Base-by-base conservation (phyloP, 257 asterid species). In the Vinca minor region DNA sequence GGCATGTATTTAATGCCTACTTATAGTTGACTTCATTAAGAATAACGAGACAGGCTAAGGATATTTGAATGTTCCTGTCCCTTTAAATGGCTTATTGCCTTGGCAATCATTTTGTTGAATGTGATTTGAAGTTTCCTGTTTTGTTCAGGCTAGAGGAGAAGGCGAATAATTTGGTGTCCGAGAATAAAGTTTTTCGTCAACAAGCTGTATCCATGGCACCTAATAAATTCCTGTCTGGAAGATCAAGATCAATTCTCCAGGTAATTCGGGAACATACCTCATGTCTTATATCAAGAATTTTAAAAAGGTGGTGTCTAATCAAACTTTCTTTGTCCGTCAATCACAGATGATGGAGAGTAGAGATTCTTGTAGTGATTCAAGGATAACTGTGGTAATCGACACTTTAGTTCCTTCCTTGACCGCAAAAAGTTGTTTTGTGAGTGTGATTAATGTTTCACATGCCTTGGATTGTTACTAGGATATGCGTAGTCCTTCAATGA, bases 151-250 rank as follows among this genome's bases (percentile, higher is more conserved):
- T 84, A 57, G 99, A 93, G 79, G 99, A 93, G 85, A 93, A 85
- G 91, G 72, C 84, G 64, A 72, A 71, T 71, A 89, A 93, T 74
- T 74, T 85, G 52, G 99, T 89, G 78, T 89, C 96, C 1, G 99
- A 93, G 77, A 93, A 85, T 71, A 89, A 93, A 89, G 97, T 93
- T 84, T 85, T 93, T 74, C 97, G 99, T 72, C 99, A 93, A 77
- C 99, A 93, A 68, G 91, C 97, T 55, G 90, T 93, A 71, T 89
- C 97, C 69, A 83, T 93, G 64, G 88, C 95, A 54, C 97, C 99
- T 54, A 89, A 87, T 77, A 93, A 87, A 77, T 85, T 84, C 73
- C 96, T 93, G 58, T 87, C 99, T 53, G 96, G 98, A 58, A 93
- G 97, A 74, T 85, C 97, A 59, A 89, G 96, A 82, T 89, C 99